A percentile compares a stretch with the other conserved stretches of the same genome.
Evolutionary conservation across 306 rosid genomes (phyloP).

Genomic region (Sphenostylis stenocarpa): DNA sequence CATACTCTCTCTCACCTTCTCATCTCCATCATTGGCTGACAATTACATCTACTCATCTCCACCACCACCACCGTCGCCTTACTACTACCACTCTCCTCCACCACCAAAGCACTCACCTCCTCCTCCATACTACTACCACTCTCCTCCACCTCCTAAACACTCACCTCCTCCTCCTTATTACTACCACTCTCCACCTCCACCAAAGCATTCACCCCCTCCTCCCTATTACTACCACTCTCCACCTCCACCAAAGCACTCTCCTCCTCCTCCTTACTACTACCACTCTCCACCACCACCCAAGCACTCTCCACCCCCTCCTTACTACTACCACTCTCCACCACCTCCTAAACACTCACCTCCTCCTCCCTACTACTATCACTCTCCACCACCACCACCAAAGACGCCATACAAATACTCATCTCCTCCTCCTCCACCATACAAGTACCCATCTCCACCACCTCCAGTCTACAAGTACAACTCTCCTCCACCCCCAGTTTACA

Average conservation of each 20-base stretch:
- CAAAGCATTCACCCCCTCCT: constrained; percentile 31
- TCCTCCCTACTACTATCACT: constrained; percentile 46
- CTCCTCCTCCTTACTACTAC: background rate
- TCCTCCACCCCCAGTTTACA: background rate
- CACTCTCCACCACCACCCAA: constrained; percentile 16
- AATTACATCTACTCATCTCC: constrained; percentile 58
- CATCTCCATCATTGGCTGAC: constrained; percentile 35
- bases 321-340: background rate
- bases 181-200: constrained; percentile 24
- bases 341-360: constrained; percentile 23
- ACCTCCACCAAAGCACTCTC: background rate
- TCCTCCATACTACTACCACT: constrained; percentile 46
- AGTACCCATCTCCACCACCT: constrained; percentile 19
- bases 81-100: background rate
- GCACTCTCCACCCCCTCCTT: background rate
- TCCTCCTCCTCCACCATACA: constrained; percentile 15
- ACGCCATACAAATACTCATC: background rate
- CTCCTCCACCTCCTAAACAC: constrained; percentile 54
- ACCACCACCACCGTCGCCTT: constrained; percentile 30
- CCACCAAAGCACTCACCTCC: constrained; percentile 26
- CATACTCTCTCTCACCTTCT: constrained; percentile 39
- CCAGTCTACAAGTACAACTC: constrained; percentile 11
- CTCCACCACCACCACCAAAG: constrained; percentile 72
- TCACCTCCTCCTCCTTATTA: constrained; percentile 23
- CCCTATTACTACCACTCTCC: constrained; percentile 19